Evolutionary conservation across 768 basidiomycete species (phyloP).

Genomic region (Cystobasidium onofrii): DNA sequence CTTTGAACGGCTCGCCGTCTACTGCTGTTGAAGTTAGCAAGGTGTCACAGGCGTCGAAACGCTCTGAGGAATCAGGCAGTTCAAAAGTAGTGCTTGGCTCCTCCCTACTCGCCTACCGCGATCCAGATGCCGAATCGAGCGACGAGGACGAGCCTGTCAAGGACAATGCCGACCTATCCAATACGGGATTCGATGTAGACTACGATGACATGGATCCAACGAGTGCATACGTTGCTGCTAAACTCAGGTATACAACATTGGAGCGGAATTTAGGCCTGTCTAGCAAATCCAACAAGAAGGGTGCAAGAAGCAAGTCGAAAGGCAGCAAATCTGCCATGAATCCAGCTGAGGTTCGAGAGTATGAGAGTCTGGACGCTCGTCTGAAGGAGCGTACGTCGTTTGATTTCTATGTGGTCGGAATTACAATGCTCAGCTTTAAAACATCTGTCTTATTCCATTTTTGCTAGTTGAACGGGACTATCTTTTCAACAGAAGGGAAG

Average conservation of each 20-base stretch:
- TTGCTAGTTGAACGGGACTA: slow-evolving; percentile 44
- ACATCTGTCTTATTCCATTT: neutral
- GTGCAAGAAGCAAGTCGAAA: slow-evolving; percentile 34
- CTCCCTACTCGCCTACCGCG: slow-evolving; percentile 11
- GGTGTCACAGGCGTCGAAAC: neutral
- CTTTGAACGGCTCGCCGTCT: too few species aligned
- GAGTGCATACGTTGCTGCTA: slow-evolving; percentile 36
- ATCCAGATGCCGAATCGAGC: slow-evolving; percentile 12
- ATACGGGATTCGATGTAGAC: slow-evolving; percentile 34
- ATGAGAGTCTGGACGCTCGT: neutral
- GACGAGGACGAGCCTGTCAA: slow-evolving; percentile 11
- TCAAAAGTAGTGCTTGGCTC: neutral
- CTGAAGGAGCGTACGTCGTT: slow-evolving; percentile 6
- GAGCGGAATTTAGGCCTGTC: slow-evolving; percentile 37
- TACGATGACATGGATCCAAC: slow-evolving; percentile 42
- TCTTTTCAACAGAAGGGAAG: slow-evolving; percentile 45
- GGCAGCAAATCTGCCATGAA: neutral
- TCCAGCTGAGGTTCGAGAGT: slow-evolving; percentile 8
- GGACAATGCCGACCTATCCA: slow-evolving; percentile 26
- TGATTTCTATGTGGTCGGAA: too few species aligned
- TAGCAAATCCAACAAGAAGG: slow-evolving; percentile 40
- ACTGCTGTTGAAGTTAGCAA: too few species aligned
- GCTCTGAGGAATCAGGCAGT: neutral
- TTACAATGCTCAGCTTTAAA: neutral
- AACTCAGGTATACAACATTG: slow-evolving; percentile 36